Percentiles rank a stretch among this genome's conserved stretches.
Evolutionary conservation across 257 asterid species (phyloP).

Genomic region (Solanum chilense): DNA sequence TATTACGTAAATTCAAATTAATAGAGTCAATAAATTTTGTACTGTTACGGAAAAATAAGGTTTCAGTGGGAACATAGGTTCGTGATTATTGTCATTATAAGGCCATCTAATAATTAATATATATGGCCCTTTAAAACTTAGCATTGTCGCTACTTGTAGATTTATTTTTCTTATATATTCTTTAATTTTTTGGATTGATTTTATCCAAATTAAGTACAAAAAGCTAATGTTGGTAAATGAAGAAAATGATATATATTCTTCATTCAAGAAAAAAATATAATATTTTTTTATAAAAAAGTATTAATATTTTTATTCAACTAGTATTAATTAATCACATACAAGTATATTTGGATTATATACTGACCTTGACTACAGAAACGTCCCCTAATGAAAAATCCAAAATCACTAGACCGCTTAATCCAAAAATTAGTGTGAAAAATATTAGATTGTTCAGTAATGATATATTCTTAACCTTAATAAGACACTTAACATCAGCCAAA

Average conservation of each 20-base stretch:
- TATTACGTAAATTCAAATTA: background rate
- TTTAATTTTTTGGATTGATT: background rate
- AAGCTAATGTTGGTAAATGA: background rate
- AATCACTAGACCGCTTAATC: background rate
- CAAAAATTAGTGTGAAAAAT: background rate
- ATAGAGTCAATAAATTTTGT: rapidly evolving
- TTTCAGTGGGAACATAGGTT: background rate
- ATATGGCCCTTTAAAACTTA: background rate
- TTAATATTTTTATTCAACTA: background rate
- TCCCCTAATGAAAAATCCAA: background rate
- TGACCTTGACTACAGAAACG: background rate
- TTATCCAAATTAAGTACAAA: background rate
- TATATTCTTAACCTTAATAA: conserved; percentile 3
- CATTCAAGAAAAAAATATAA: background rate
- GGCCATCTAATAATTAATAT: background rate
- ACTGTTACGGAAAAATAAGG: background rate
- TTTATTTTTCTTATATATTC: background rate
- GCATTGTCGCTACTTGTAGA: background rate
- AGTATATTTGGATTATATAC: background rate
- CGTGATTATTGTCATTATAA: background rate
- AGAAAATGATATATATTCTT: background rate
- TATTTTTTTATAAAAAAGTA: background rate
- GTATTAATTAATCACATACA: background rate
- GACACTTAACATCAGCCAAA: conserved; percentile 9
- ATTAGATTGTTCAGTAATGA: background rate